Conservation (phyloP, 176 grass and related monocot genomes). For the Aegilops sharonensis region DNA sequence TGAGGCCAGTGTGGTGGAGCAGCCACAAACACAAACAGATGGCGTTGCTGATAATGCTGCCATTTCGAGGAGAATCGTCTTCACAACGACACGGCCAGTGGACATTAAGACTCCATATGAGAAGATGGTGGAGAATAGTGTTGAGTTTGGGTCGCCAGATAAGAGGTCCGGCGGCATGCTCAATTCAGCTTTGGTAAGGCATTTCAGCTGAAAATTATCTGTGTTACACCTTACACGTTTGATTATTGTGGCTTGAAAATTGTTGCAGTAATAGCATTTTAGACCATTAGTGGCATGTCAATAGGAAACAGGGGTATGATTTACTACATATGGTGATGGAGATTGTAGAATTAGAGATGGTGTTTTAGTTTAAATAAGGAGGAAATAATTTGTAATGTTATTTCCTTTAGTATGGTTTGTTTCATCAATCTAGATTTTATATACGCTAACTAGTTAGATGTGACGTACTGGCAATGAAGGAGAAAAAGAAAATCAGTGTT, state of each 20-base stretch:
- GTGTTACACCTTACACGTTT: conserved; percentile 7
- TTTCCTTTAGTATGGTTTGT: background rate
- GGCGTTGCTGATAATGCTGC: conserved; percentile 35
- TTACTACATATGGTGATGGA: background rate
- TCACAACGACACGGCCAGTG: conserved; percentile 73
- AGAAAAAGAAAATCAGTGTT: background rate
- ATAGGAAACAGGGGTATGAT: background rate
- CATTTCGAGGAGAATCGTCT: conserved; percentile 65
- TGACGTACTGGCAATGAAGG: background rate
- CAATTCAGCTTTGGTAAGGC: conserved; percentile 87
- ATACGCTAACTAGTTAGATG: conserved; percentile 7
- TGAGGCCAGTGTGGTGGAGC: conserved; percentile 26
- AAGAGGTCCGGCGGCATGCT: conserved; percentile 82
- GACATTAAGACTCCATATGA: conserved; percentile 98
- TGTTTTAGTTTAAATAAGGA: conserved; percentile 5
- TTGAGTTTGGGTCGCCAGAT: conserved; percentile 95
- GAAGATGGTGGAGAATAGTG: conserved; percentile 95
- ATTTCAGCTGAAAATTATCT: background rate
- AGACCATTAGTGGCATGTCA: background rate
- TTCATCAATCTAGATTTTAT: background rate
- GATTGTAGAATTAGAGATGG: background rate
- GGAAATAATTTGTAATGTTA: background rate
- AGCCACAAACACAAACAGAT: conserved; percentile 33
- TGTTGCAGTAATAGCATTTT: background rate
- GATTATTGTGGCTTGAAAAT: background rate